Conservation (phyloP, 768 basidiomycete genomes). For the Mycena epipterygia region DNA sequence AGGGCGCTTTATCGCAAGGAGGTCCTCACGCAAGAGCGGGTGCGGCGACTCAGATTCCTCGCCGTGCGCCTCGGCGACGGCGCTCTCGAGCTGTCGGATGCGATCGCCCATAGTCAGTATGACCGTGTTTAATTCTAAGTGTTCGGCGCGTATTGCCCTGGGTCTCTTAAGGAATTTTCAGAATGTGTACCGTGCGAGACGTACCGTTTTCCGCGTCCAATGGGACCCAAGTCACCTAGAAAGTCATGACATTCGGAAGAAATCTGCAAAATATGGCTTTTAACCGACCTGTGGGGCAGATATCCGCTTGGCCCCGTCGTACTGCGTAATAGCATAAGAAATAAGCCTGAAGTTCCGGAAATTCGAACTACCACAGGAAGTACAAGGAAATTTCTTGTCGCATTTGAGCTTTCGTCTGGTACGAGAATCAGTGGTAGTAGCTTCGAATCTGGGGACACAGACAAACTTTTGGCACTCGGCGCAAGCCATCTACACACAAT, state of each 20-base stretch:
- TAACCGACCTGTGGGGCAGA: slow-evolving; percentile 3
- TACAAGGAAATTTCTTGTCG: slow-evolving; percentile 13
- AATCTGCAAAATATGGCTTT: background rate
- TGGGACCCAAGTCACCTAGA: slow-evolving; percentile 1
- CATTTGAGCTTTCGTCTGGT: slow-evolving; percentile 9
- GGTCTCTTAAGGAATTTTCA: background rate
- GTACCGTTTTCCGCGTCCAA: slow-evolving; percentile 9
- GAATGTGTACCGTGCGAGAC: background rate
- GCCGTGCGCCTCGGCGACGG: no score
- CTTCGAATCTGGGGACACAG: background rate
- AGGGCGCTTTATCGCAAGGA: background rate
- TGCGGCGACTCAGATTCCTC: slow-evolving; percentile 3
- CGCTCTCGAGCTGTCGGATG: no score
- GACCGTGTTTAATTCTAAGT: background rate
- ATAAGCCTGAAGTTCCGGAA: background rate
- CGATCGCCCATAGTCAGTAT: slow-evolving; percentile 16
- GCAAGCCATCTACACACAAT: background rate
- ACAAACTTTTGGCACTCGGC: slow-evolving; percentile 12
- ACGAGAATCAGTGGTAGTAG: background rate
- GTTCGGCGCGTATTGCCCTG: slow-evolving; percentile 20
- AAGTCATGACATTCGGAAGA: background rate
- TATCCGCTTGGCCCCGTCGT: slow-evolving; percentile 1
- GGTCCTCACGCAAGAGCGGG: slow-evolving; percentile 9
- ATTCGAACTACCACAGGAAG: background rate
- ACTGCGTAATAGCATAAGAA: background rate